Evolutionary conservation across 768 basidiomycete species (phyloP).

Genomic region (Grammothele lineata): DNA sequence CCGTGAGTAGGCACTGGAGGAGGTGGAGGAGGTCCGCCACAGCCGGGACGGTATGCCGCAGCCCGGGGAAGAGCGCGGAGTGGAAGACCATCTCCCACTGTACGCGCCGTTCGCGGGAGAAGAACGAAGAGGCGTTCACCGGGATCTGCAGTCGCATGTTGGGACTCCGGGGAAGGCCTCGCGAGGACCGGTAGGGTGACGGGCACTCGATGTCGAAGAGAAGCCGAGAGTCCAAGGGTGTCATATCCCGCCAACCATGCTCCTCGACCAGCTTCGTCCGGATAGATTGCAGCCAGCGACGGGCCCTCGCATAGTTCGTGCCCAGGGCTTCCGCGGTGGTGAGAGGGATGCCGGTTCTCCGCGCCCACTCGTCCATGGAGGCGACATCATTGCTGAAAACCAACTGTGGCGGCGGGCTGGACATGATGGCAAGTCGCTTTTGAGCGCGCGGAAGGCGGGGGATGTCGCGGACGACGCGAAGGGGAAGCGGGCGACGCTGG

Average conservation of each 20-base stretch:
- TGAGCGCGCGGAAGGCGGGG: slow-evolving; percentile 11
- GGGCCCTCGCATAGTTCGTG: slow-evolving; percentile 75
- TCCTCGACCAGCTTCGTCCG: slow-evolving; percentile 60
- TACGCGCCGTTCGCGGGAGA: slow-evolving; percentile 76
- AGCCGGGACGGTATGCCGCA: slow-evolving; percentile 34
- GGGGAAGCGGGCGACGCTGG: slow-evolving; percentile 8
- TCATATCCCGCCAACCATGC: slow-evolving; percentile 65
- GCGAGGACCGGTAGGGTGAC: slow-evolving; percentile 73
- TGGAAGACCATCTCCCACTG: slow-evolving; percentile 91
- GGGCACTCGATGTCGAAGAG: slow-evolving; percentile 77
- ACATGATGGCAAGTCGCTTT: slow-evolving; percentile 20
- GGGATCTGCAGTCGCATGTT: slow-evolving; percentile 70
- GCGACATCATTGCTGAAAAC: slow-evolving; percentile 76
- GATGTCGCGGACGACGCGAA: slow-evolving; percentile 12
- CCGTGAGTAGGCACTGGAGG: slow-evolving; percentile 39
- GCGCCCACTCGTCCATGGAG: slow-evolving; percentile 82
- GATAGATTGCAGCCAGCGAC: slow-evolving; percentile 67
- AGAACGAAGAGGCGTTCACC: slow-evolving; percentile 78
- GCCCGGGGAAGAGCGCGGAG: slow-evolving; percentile 33
- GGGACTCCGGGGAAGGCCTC: slow-evolving; percentile 74
- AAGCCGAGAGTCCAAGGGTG: slow-evolving; percentile 60
- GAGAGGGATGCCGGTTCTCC: slow-evolving; percentile 72
- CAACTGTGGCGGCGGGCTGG: slow-evolving; percentile 46
- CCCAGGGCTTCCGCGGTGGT: slow-evolving; percentile 82
- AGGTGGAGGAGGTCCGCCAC: slow-evolving; percentile 35